Conservation (phyloP, 306 rosid species). For the Trifolium dubium region DNA sequence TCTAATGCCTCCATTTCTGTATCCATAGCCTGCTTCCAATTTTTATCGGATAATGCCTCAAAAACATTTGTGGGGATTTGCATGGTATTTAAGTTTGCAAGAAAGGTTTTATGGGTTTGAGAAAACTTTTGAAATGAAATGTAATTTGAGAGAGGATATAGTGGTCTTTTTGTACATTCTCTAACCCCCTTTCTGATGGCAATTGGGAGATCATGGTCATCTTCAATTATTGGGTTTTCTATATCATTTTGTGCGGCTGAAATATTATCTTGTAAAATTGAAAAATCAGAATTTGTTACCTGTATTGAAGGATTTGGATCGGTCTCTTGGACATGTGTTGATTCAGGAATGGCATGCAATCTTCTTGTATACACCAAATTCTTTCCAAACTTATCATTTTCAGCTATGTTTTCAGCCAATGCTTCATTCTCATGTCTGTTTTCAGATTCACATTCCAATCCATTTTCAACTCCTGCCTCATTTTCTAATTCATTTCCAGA, state of each 20-base stretch:
- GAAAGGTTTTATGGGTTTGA: background rate
- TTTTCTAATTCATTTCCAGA: background rate
- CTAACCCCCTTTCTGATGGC: background rate
- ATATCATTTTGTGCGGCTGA: background rate
- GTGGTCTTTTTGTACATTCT: background rate
- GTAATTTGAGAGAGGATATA: conserved; percentile 1
- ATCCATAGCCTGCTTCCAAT: background rate
- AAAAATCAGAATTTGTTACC: background rate
- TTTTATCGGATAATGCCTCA: background rate
- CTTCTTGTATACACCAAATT: too few relatives aligned
- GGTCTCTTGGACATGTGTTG: background rate
- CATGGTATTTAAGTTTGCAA: background rate
- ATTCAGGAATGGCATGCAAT: background rate
- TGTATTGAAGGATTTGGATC: background rate
- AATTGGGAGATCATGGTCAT: background rate
- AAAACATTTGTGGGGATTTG: background rate
- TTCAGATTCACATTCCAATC: background rate
- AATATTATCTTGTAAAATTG: background rate
- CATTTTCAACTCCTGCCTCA: background rate
- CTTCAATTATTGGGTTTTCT: background rate
- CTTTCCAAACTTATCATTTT: too few relatives aligned
- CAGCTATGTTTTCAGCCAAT: too few relatives aligned
- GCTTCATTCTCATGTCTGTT: background rate
- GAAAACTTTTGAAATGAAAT: background rate
- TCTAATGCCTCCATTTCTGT: background rate